Evolutionary conservation across 2,329 filamentous ascomycete genomes (phyloP).

Genomic region (Hortaea werneckii): DNA sequence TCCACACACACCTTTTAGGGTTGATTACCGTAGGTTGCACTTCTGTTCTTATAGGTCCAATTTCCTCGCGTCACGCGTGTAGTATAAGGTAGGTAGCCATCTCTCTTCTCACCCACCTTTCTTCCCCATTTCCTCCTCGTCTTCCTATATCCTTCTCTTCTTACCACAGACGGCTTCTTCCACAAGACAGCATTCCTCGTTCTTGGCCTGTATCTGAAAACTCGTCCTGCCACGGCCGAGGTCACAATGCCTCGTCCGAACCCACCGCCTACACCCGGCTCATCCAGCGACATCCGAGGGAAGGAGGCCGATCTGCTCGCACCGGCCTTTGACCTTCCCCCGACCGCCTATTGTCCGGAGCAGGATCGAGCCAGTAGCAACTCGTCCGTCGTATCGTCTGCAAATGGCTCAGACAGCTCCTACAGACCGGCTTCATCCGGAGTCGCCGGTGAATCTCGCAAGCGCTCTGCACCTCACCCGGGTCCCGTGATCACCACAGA

Average conservation of each 20-base stretch:
- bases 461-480: slow-evolving; percentile 21
- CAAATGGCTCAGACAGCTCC: slow-evolving; percentile 41
- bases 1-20: no score
- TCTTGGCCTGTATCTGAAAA: no score
- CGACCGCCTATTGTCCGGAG: slow-evolving; percentile 51
- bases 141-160: no score
- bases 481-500: slow-evolving; percentile 38
- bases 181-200: no score
- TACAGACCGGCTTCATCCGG: slow-evolving; percentile 37
- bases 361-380: slow-evolving; percentile 36
- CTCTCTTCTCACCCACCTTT: no score
- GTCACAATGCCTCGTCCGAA: slow-evolving; percentile 53
- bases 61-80: no score
- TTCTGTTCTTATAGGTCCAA: no score
- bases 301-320: slow-evolving; percentile 56
- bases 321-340: slow-evolving; percentile 63
- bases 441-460: slow-evolving; percentile 29
- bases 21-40: no score
- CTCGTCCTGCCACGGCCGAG: neutral
- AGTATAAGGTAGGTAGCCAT: no score
- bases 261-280: slow-evolving; percentile 65
- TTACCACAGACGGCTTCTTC: no score
- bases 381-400: slow-evolving; percentile 37
- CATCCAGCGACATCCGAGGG: slow-evolving; percentile 68
- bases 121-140: no score